Percentiles rank a stretch among this genome's conserved stretches.
Evolutionary conservation across 2,329 filamentous ascomycete species (phyloP).

Genomic region (Fusarium anguioides): DNA sequence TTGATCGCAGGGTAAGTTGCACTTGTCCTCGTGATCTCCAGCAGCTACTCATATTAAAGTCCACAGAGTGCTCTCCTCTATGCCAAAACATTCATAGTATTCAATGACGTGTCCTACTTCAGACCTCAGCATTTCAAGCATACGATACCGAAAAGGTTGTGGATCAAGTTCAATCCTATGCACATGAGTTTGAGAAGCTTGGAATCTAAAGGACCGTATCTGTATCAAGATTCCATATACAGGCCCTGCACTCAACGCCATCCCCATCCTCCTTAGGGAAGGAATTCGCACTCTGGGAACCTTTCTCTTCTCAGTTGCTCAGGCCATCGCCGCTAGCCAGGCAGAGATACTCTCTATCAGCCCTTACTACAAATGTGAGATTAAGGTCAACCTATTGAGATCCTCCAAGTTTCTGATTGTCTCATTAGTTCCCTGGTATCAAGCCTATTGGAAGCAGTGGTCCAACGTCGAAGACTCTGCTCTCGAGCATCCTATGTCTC

Average conservation of each 20-base stretch:
- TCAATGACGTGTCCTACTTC: background rate
- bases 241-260: constrained; percentile 10
- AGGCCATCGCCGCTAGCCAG: background rate
- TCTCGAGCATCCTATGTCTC: constrained; percentile 16
- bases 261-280: background rate
- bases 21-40: fast-evolving
- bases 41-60: background rate
- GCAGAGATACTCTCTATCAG: background rate
- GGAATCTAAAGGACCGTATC: background rate
- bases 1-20: background rate
- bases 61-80: constrained; percentile 6
- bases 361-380: constrained; percentile 4
- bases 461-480: constrained; percentile 7
- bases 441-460: background rate
- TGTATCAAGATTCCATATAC: constrained; percentile 14
- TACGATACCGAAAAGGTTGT: constrained; percentile 4
- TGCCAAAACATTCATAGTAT: constrained; percentile 2
- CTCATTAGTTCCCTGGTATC: constrained; percentile 3
- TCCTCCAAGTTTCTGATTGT: background rate
- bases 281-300: constrained; percentile 9
- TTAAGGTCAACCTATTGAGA: fast-evolving
- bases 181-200: background rate
- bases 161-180: background rate
- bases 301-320: constrained; percentile 5
- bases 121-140: constrained; percentile 2